These are phyloP conservation scores for Singerocomus inundabilis DNA, from an alignment of 1,284 basidiomycete genomes.

Conservation along the genomic window DNA sequence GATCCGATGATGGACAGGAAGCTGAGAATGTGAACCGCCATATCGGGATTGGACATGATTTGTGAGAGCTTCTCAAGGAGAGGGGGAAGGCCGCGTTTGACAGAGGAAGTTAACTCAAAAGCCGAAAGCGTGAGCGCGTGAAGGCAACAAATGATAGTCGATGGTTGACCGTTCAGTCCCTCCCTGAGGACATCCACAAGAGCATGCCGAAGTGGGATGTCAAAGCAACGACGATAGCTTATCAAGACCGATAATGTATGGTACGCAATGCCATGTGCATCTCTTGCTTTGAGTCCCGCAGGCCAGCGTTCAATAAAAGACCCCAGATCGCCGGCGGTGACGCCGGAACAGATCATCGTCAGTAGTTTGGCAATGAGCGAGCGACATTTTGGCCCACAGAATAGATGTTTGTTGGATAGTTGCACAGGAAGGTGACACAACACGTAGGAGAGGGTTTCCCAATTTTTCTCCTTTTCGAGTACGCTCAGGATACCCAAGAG, in stretches of 20 bases:
- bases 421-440: conserved; percentile 91
- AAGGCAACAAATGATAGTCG: conserved; percentile 89
- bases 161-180: conserved; percentile 77
- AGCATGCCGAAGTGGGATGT: conserved; percentile 62
- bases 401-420: conserved; percentile 93
- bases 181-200: conserved; percentile 84
- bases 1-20: conserved; percentile 90
- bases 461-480: conserved; percentile 77
- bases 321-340: conserved; percentile 62
- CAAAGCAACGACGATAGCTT: conserved; percentile 84
- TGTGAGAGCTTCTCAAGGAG: conserved; percentile 90
- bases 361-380: conserved; percentile 66
- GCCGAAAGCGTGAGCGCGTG: conserved; percentile 88
- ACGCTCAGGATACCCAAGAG: conserved; percentile 67
- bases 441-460: conserved; percentile 94
- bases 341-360: conserved; percentile 65
- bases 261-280: conserved; percentile 87
- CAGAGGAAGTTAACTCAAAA: conserved; percentile 85
- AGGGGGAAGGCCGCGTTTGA: conserved; percentile 77
- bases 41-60: conserved; percentile 92
- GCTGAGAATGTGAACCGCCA: conserved; percentile 95
- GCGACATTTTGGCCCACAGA: conserved; percentile 85
- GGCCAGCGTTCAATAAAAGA: conserved; percentile 64
- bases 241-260: conserved; percentile 88
- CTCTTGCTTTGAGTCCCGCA: conserved; percentile 65